phyloP scores from a whole-genome alignment of 2,329 filamentous ascomycete genomes.

The Byssochlamys sp. region DNA sequence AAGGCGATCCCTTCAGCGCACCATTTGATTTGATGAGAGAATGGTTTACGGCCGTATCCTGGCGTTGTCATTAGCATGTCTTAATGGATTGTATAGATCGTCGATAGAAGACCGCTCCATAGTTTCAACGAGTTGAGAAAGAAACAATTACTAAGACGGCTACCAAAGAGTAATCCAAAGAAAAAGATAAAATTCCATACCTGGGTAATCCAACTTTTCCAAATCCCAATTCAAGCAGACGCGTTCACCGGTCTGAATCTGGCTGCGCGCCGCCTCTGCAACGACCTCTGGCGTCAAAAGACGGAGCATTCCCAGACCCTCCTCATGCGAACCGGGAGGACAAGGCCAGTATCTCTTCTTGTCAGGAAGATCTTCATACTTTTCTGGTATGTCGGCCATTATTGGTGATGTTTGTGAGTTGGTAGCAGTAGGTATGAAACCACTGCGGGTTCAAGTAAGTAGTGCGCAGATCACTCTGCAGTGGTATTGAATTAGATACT shows the following conservation, averaged over 20 bases:
- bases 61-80: not conserved
- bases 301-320: constrained; percentile 46
- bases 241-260: constrained; percentile 46
- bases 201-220: constrained; percentile 43
- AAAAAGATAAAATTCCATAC: constrained; percentile 7
- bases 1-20: constrained; percentile 35
- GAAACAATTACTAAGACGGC: not conserved
- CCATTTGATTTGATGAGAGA: constrained; percentile 45
- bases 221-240: constrained; percentile 50
- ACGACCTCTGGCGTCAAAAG: constrained; percentile 46
- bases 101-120: not conserved
- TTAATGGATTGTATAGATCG: not conserved
- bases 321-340: constrained; percentile 37
- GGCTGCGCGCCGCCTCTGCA: constrained; percentile 40
- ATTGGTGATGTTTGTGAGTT: not conserved
- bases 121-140: not conserved
- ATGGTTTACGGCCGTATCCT: constrained; percentile 44
- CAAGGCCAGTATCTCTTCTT: constrained; percentile 43
- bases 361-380: constrained; percentile 37
- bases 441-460: not conserved
- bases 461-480: not conserved
- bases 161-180: not conserved
- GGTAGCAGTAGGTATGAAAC: not conserved
- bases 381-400: constrained; percentile 16
- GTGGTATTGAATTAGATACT: not conserved